A percentile compares a stretch with the other conserved stretches of the same genome.
Conservation (phyloP, 2,329 filamentous ascomycete genomes). For the Colletotrichum acutatum region DNA sequence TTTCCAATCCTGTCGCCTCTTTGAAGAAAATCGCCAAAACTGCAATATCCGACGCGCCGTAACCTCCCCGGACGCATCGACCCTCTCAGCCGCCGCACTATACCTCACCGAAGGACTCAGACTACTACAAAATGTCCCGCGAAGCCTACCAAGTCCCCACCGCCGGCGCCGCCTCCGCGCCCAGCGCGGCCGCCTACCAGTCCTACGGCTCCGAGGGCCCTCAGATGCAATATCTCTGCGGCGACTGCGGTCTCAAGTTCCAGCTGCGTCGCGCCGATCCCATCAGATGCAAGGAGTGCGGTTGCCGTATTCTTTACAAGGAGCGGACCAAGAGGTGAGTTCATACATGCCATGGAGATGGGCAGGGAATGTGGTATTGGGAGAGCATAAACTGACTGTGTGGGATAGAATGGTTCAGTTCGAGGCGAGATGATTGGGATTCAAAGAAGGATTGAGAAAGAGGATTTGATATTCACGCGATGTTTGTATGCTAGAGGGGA, state of each 20-base stretch:
- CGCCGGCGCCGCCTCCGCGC: slow-evolving; percentile 54
- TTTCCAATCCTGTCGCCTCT: slow-evolving; percentile 17
- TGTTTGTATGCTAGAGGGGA: background rate
- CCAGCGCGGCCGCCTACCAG: slow-evolving; percentile 55
- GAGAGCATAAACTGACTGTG: slow-evolving; percentile 37
- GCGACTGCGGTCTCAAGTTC: slow-evolving; percentile 85
- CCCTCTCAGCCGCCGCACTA: background rate
- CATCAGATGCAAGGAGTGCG: slow-evolving; percentile 91
- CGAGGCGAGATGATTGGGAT: slow-evolving; percentile 76
- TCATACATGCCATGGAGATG: background rate
- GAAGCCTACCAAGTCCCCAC: slow-evolving; percentile 83
- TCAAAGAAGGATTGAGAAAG: background rate
- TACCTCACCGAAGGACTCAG: background rate
- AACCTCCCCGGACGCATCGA: background rate
- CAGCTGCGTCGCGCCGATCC: slow-evolving; percentile 80
- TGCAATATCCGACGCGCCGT: slow-evolving; percentile 3
- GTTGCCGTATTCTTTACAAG: slow-evolving; percentile 96
- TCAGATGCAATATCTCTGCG: slow-evolving; percentile 78
- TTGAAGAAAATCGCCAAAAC: slow-evolving; percentile 11
- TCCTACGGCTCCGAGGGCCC: slow-evolving; percentile 60
- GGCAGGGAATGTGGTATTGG: background rate
- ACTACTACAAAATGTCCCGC: slow-evolving; percentile 65
- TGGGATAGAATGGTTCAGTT: slow-evolving; percentile 92
- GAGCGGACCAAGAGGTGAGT: slow-evolving; percentile 94
- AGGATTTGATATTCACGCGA: background rate